Evolutionary conservation across 371 early-diverging fungal genomes (phyloP).

Genomic region (Mortierella sp.): DNA sequence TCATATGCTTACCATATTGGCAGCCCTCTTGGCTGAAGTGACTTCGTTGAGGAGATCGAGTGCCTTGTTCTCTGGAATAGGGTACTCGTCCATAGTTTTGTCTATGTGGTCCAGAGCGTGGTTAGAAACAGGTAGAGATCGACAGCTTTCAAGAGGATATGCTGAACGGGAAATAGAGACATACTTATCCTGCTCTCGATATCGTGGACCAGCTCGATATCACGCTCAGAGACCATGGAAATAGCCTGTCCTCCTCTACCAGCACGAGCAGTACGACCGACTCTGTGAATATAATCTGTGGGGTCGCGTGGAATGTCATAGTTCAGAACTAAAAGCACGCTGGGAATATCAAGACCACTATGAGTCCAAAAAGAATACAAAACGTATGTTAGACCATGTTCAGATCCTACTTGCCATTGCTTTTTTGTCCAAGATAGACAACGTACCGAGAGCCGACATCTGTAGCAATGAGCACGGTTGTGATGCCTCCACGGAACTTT

Average conservation of each 20-base stretch:
- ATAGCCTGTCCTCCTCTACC: constrained; percentile 92
- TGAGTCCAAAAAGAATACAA: not conserved
- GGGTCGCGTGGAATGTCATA: constrained; percentile 98
- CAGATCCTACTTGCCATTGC: not conserved
- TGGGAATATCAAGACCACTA: constrained; percentile 98
- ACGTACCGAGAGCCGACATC: constrained; percentile 95
- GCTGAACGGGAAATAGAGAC: too few species aligned
- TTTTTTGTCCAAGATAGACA: not conserved
- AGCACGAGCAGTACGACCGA: constrained; percentile 99
- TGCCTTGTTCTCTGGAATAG: constrained; percentile 83
- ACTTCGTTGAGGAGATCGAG: constrained; percentile 87
- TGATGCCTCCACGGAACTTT: constrained; percentile 90
- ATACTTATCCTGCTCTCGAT: constrained; percentile 86
- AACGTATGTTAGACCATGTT: not conserved
- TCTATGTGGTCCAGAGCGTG: too few species aligned
- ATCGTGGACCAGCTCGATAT: constrained; percentile 86
- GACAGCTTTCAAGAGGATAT: too few species aligned
- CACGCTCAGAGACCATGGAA: constrained; percentile 94
- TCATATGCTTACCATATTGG: constrained; percentile 77
- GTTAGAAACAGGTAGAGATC: too few species aligned
- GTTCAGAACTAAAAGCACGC: constrained; percentile 95
- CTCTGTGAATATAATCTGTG: constrained; percentile 98
- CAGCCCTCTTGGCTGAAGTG: constrained; percentile 88
- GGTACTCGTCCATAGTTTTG: constrained; percentile 81
- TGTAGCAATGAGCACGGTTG: constrained; percentile 93